A percentile compares a stretch with the other conserved stretches of the same genome.
Conservation (phyloP, 345 rosid species). For the Gossypium raimondii region DNA sequence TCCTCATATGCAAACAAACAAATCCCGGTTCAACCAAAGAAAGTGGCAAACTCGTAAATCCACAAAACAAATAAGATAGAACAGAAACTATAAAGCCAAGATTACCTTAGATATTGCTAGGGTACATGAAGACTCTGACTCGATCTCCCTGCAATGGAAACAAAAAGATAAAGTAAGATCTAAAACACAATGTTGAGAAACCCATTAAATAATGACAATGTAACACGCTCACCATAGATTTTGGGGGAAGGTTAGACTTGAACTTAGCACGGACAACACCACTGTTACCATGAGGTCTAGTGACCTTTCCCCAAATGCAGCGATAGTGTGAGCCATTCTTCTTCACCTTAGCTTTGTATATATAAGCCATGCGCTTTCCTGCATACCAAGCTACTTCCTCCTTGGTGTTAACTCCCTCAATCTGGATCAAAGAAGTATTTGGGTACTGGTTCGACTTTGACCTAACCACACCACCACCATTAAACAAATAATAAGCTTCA, state of each 20-base stretch:
- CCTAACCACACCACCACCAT: conserved; percentile 31
- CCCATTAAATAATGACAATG: background rate
- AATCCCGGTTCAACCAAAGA: background rate
- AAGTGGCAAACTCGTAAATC: background rate
- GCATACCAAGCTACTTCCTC: conserved; percentile 80
- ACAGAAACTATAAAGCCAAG: background rate
- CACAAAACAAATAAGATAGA: background rate
- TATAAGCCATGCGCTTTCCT: conserved; percentile 90
- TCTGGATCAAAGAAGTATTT: conserved; percentile 69
- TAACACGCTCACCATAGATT: conserved; percentile 55
- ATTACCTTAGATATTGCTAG: conserved; percentile 83
- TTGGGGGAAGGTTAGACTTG: conserved; percentile 86
- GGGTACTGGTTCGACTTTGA: conserved; percentile 92
- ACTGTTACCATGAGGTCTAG: conserved; percentile 89
- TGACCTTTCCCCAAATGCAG: conserved; percentile 93
- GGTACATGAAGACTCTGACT: conserved; percentile 96
- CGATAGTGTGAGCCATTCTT: conserved; percentile 77
- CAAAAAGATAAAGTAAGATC: background rate
- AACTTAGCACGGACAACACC: conserved; percentile 88
- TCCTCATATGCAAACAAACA: background rate
- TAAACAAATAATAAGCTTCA: background rate
- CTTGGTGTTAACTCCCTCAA: conserved; percentile 83
- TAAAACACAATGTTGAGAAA: background rate
- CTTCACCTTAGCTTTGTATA: conserved; percentile 90
- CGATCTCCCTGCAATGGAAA: conserved; percentile 51